Evolutionary conservation across 768 basidiomycete species (phyloP).

Genomic region (Filobasidium wieringae): DNA sequence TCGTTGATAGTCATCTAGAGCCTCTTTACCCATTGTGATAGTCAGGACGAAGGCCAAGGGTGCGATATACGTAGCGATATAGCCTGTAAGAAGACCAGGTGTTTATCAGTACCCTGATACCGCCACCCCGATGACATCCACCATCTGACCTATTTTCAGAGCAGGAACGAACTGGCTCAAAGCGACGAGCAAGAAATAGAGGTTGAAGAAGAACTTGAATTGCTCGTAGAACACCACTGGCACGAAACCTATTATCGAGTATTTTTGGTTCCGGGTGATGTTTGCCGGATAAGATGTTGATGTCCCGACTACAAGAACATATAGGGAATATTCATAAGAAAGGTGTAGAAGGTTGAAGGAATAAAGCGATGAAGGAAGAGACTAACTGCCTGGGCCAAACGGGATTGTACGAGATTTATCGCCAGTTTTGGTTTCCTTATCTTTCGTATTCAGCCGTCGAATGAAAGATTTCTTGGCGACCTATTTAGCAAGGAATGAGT

Average conservation of each 20-base stretch:
- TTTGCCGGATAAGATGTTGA: constrained; percentile 53
- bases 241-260: constrained; percentile 90
- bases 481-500: background rate
- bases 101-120: background rate
- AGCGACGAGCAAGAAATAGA: constrained; percentile 94
- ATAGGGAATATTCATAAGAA: background rate
- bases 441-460: no score
- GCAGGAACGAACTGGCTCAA: constrained; percentile 91
- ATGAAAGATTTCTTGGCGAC: background rate
- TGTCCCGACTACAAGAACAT: background rate
- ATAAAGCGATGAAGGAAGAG: no score
- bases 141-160: constrained; percentile 74
- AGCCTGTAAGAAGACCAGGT: constrained; percentile 50
- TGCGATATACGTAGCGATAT: constrained; percentile 88
- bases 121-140: background rate
- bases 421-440: constrained; percentile 1
- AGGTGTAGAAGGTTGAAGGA: background rate
- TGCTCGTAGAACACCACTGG: constrained; percentile 97
- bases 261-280: constrained; percentile 93
- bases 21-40: constrained; percentile 98
- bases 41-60: constrained; percentile 88
- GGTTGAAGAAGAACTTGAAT: constrained; percentile 99
- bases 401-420: constrained; percentile 4
- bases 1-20: constrained; percentile 95
- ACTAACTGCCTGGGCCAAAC: constrained; percentile 6